Percentiles rank a stretch among this genome's conserved stretches.
Conservation (phyloP, 2,329 filamentous ascomycete genomes). For the Colletotrichum australisinense region DNA sequence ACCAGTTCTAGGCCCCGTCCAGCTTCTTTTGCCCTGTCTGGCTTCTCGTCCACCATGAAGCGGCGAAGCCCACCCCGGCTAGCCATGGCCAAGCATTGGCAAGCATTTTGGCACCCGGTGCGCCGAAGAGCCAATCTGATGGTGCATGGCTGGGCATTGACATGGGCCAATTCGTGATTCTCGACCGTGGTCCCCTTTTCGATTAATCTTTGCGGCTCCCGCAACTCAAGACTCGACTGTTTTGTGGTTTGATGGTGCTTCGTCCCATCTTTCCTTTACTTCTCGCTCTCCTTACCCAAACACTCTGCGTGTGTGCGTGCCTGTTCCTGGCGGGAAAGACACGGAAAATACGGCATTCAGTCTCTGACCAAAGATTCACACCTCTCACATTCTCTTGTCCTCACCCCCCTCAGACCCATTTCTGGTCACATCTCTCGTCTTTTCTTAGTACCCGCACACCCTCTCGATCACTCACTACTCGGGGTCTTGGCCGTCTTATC, state of each 20-base stretch:
- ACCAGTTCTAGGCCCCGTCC: constrained; percentile 21
- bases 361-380: constrained; percentile 24
- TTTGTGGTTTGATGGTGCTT: constrained; percentile 11
- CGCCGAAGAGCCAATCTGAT: constrained; percentile 5
- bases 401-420: constrained; percentile 1
- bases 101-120: constrained; percentile 2
- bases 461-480: constrained; percentile 29
- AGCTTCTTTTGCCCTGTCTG: not conserved
- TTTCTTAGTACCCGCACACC: constrained; percentile 29
- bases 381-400: constrained; percentile 12
- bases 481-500: constrained; percentile 31
- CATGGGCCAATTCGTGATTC: not conserved
- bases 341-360: constrained; percentile 24
- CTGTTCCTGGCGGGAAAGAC: not conserved
- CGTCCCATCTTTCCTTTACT: constrained; percentile 23
- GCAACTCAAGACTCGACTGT: constrained; percentile 3
- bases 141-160: constrained; percentile 7
- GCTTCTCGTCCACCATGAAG: not conserved
- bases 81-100: constrained; percentile 2
- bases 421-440: constrained; percentile 16
- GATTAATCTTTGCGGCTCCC: constrained; percentile 3
- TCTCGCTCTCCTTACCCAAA: constrained; percentile 11
- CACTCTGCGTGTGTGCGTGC: constrained; percentile 1
- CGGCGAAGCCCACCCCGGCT: not conserved
- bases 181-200: constrained; percentile 4